Conservation (phyloP, 495 filamentous ascomycete species). For the Penicillium ochrochloron region DNA sequence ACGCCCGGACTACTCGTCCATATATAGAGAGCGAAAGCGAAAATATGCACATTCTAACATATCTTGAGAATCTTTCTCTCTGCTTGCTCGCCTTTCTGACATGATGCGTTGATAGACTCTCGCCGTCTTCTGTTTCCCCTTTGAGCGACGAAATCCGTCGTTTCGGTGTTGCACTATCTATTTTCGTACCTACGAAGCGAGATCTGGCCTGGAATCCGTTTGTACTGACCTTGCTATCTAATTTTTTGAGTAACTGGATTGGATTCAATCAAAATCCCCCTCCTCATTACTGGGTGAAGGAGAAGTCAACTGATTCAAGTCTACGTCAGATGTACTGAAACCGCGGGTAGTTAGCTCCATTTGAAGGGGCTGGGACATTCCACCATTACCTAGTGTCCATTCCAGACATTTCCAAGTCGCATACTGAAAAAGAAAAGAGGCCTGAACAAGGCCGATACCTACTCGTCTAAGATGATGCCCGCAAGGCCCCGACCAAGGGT, state of each 20-base stretch:
- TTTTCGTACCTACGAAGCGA: neutral
- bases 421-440: no score
- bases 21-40: neutral
- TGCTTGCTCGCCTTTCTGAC: neutral
- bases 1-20: neutral
- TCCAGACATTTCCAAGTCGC: no score
- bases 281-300: neutral
- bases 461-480: no score
- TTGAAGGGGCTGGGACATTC: no score
- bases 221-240: neutral
- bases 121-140: neutral
- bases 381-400: no score
- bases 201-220: neutral
- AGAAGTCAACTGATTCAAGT: no score
- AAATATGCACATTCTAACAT: neutral
- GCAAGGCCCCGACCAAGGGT: no score
- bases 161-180: neutral
- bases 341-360: no score
- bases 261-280: neutral
- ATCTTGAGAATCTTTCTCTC: neutral
- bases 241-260: neutral
- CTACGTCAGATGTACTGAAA: no score
- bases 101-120: neutral
- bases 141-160: neutral
- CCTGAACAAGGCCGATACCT: no score